These are phyloP conservation scores for Irpex sp. DNA, from an alignment of 1,284 basidiomycete genomes.

Conservation along the genomic window DNA sequence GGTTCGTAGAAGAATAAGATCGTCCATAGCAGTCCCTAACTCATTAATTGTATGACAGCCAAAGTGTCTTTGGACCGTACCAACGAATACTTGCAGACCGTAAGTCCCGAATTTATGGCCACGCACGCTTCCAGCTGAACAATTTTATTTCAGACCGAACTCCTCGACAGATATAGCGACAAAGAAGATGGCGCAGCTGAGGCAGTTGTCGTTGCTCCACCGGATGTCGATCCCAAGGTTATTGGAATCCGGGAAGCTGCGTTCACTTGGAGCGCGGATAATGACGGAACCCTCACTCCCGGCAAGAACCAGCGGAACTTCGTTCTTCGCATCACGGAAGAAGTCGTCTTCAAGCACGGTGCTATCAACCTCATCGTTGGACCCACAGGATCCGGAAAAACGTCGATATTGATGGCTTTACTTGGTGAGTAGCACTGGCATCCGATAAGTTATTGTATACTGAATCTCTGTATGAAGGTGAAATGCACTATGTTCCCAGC, in stretches of 20 bases:
- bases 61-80: constrained; percentile 48
- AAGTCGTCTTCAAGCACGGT: constrained; percentile 57
- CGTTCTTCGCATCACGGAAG: constrained; percentile 43
- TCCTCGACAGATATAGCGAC: constrained; percentile 42
- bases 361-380: constrained; percentile 64
- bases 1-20: constrained; percentile 6
- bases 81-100: constrained; percentile 41
- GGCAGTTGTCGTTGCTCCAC: constrained; percentile 9
- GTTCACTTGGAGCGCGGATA: constrained; percentile 38
- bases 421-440: constrained; percentile 32
- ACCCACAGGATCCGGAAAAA: constrained; percentile 53
- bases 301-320: constrained; percentile 36
- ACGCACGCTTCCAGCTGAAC: background rate
- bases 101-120: constrained; percentile 15
- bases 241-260: constrained; percentile 40
- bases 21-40: too few species aligned
- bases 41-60: constrained; percentile 21
- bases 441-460: background rate
- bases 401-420: constrained; percentile 53
- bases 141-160: constrained; percentile 35
- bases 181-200: constrained; percentile 17
- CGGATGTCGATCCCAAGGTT: constrained; percentile 19
- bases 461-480: constrained; percentile 28
- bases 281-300: constrained; percentile 26
- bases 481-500: constrained; percentile 57